Percentiles rank a stretch among this genome's conserved stretches.
phyloP scores from a whole-genome alignment of 2,329 filamentous ascomycete species.

The Ramichloridium luteum region DNA sequence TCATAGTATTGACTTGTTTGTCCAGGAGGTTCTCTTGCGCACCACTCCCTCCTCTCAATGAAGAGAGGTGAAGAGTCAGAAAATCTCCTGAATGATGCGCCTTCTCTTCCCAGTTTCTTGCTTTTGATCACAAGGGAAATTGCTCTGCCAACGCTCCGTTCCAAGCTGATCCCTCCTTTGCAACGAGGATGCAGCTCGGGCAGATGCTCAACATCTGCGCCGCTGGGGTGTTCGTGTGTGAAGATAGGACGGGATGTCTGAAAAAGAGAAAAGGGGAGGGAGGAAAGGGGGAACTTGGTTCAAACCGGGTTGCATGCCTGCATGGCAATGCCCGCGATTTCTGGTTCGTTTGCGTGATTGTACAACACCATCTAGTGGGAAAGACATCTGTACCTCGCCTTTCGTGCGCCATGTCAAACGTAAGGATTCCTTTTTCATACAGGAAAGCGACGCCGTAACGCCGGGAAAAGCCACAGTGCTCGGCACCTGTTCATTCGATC shows the following conservation, averaged over 20 bases:
- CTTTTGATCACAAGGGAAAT: slow-evolving; percentile 15
- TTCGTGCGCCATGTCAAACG: not conserved
- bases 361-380: too few relatives aligned
- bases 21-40: slow-evolving; percentile 30
- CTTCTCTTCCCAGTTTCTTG: slow-evolving; percentile 23
- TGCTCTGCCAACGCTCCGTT: slow-evolving; percentile 39
- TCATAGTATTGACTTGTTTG: too few relatives aligned
- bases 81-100: slow-evolving; percentile 18
- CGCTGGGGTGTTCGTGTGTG: slow-evolving; percentile 28
- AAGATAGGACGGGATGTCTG: slow-evolving; percentile 2
- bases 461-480: not conserved
- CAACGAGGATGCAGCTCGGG: slow-evolving; percentile 27
- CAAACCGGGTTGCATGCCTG: too few relatives aligned
- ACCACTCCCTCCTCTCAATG: slow-evolving; percentile 18
- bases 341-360: too few relatives aligned
- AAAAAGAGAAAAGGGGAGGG: slow-evolving; percentile 3
- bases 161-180: slow-evolving; percentile 26
- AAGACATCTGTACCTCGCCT: not conserved
- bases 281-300: not conserved
- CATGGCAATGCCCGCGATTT: too few relatives aligned
- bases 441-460: not conserved
- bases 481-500: slow-evolving; percentile 16
- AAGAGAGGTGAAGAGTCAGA: slow-evolving; percentile 13
- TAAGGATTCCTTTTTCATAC: not conserved
- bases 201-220: slow-evolving; percentile 32